Conservation (phyloP, 1,284 basidiomycete genomes). For the Marasmius tenuissimus region DNA sequence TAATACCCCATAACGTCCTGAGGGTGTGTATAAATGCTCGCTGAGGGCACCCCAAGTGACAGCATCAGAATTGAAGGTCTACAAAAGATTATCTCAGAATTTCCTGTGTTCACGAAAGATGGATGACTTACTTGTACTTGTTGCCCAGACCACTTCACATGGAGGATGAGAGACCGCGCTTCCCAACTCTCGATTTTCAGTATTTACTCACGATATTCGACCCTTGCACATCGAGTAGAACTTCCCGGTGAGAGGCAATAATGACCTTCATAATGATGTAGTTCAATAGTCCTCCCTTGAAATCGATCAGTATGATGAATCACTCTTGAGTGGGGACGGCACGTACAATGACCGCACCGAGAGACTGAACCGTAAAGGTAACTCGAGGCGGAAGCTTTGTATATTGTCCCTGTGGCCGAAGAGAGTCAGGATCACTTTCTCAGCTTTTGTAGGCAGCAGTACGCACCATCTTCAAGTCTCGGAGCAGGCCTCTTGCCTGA, state of each 20-base stretch:
- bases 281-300: constrained; percentile 34
- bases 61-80: constrained; percentile 43
- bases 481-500: constrained; percentile 40
- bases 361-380: constrained; percentile 58
- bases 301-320: constrained; percentile 11
- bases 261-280: constrained; percentile 52
- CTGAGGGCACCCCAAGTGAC: constrained; percentile 62
- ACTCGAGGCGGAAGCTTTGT: constrained; percentile 65
- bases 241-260: constrained; percentile 39
- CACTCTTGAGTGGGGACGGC: background rate
- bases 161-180: constrained; percentile 4
- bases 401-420: constrained; percentile 47
- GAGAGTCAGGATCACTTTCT: constrained; percentile 6
- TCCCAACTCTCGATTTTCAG: background rate
- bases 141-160: constrained; percentile 48
- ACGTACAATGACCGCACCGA: constrained; percentile 53
- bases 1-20: constrained; percentile 43
- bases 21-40: constrained; percentile 48
- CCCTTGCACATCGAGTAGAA: constrained; percentile 14
- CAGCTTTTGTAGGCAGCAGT: constrained; percentile 11
- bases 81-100: background rate
- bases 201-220: constrained; percentile 11
- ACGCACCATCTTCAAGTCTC: constrained; percentile 50
- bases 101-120: background rate
- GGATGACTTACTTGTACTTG: constrained; percentile 39